Conservation (phyloP, 495 filamentous ascomycete genomes). For the Acidomyces sp. region DNA sequence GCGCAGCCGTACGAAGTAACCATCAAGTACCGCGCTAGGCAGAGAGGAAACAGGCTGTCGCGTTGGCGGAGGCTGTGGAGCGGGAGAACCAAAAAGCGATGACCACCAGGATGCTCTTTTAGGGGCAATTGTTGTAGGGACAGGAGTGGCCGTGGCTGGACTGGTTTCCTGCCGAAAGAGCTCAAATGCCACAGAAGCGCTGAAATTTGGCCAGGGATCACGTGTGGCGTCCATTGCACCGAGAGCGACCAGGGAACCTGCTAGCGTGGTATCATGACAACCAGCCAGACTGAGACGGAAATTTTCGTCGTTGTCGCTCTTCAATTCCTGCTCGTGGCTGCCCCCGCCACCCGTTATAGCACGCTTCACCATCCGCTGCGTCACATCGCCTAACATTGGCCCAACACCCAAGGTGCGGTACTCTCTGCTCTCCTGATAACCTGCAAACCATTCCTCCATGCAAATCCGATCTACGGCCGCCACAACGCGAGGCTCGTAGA, state of each 20-base stretch:
- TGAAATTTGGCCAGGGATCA: slow-evolving; percentile 78
- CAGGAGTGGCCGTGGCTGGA: slow-evolving; percentile 6
- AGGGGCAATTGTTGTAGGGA: slow-evolving; percentile 13
- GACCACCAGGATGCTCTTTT: slow-evolving; percentile 32
- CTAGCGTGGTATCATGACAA: slow-evolving; percentile 91
- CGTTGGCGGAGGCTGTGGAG: not conserved
- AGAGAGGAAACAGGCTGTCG: slow-evolving; percentile 28
- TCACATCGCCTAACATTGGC: slow-evolving; percentile 66
- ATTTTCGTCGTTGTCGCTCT: slow-evolving; percentile 35
- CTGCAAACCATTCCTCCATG: slow-evolving; percentile 87
- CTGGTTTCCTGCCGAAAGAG: slow-evolving; percentile 46
- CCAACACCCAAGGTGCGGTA: slow-evolving; percentile 83
- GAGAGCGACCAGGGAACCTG: slow-evolving; percentile 59
- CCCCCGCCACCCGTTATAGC: slow-evolving; percentile 29
- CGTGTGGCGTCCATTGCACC: slow-evolving; percentile 45
- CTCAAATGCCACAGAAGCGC: slow-evolving; percentile 81
- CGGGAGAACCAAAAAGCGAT: slow-evolving; percentile 31
- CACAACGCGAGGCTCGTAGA: slow-evolving; percentile 66
- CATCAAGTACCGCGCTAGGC: slow-evolving; percentile 39
- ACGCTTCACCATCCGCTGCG: slow-evolving; percentile 58
- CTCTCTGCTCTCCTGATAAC: slow-evolving; percentile 70
- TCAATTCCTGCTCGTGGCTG: too few relatives aligned
- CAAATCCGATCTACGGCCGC: slow-evolving; percentile 63
- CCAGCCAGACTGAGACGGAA: slow-evolving; percentile 65
- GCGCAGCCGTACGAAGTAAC: slow-evolving; percentile 83